phyloP scores from a whole-genome alignment of 2,329 filamentous ascomycete genomes.

The Fusarium cyanostomum region DNA sequence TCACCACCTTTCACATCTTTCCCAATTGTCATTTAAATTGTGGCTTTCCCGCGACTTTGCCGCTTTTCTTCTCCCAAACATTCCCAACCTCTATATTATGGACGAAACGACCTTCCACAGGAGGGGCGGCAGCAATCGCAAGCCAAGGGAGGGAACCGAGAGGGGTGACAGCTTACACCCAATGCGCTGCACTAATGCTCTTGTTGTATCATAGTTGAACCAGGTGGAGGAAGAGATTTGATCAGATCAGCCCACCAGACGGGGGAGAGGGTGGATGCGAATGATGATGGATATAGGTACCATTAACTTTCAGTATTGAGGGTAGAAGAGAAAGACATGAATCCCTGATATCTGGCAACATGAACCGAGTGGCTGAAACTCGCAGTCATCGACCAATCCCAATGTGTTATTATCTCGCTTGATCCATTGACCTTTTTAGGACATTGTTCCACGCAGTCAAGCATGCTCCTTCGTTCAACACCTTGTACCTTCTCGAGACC shows the following conservation, averaged over 20 bases:
- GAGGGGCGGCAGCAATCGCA: conserved; percentile 2
- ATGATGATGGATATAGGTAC: conserved; percentile 12
- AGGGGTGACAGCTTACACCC: neutral
- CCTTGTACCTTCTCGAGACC: too few species aligned
- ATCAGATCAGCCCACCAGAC: neutral
- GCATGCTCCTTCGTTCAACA: too few species aligned
- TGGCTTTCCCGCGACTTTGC: neutral
- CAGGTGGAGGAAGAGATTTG: neutral
- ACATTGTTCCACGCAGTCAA: neutral
- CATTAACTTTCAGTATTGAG: neutral
- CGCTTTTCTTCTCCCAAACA: neutral
- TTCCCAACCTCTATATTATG: conserved; percentile 24
- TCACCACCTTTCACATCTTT: neutral
- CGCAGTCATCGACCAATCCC: neutral
- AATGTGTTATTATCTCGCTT: neutral
- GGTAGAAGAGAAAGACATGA: conserved; percentile 17
- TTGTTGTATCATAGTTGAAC: conserved; percentile 31
- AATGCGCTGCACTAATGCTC: conserved; percentile 14
- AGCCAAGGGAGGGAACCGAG: neutral
- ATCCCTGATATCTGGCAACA: conserved; percentile 7
- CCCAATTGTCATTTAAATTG: conserved; percentile 7
- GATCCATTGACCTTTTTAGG: too few species aligned
- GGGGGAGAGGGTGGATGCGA: conserved; percentile 7
- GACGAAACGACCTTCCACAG: conserved; percentile 14
- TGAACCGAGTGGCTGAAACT: neutral